Evolutionary conservation across 371 early-diverging fungal species (phyloP).

Genomic region (Mortierella sp.): DNA sequence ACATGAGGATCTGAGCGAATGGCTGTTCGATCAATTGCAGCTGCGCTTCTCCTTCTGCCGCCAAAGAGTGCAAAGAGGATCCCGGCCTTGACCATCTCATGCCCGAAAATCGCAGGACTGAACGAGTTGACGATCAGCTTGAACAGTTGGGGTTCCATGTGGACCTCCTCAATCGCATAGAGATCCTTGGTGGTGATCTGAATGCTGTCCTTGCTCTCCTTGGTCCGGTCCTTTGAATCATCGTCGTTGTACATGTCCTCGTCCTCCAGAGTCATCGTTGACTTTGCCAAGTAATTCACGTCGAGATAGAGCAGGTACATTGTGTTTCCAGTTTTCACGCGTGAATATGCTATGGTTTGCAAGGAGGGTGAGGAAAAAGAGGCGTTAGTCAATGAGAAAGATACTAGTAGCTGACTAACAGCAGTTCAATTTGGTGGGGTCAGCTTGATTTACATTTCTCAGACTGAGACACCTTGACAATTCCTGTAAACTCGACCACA

Average conservation of each 20-base stretch:
- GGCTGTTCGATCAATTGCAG: slow-evolving; percentile 89
- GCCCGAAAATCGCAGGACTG: slow-evolving; percentile 98
- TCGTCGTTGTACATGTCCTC: slow-evolving; percentile 52
- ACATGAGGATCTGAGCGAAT: slow-evolving; percentile 70
- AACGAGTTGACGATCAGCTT: slow-evolving; percentile 88
- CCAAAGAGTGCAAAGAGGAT: slow-evolving; percentile 93
- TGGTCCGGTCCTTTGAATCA: slow-evolving; percentile 37
- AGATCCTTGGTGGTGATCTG: slow-evolving; percentile 83
- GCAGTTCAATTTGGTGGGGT: slow-evolving; percentile 31
- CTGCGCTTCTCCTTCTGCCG: slow-evolving; percentile 80
- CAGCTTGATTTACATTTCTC: slow-evolving; percentile 59
- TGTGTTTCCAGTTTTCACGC: slow-evolving; percentile 79
- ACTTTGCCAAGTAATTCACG: slow-evolving; percentile 71
- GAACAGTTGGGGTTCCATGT: slow-evolving; percentile 79
- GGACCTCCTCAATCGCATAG: slow-evolving; percentile 84
- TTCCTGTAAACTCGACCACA: slow-evolving; percentile 94
- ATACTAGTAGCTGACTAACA: neutral
- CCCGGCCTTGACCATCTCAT: slow-evolving; percentile 90
- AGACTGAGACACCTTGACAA: slow-evolving; percentile 80
- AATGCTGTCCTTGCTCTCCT: slow-evolving; percentile 73
- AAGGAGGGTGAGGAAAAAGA: neutral
- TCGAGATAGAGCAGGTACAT: slow-evolving; percentile 79
- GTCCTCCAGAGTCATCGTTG: slow-evolving; percentile 58
- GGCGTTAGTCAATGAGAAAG: neutral
- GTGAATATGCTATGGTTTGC: slow-evolving; percentile 70